phyloP scores from a whole-genome alignment of 495 filamentous ascomycete genomes.

The Penicillium psychrofluorescens region DNA sequence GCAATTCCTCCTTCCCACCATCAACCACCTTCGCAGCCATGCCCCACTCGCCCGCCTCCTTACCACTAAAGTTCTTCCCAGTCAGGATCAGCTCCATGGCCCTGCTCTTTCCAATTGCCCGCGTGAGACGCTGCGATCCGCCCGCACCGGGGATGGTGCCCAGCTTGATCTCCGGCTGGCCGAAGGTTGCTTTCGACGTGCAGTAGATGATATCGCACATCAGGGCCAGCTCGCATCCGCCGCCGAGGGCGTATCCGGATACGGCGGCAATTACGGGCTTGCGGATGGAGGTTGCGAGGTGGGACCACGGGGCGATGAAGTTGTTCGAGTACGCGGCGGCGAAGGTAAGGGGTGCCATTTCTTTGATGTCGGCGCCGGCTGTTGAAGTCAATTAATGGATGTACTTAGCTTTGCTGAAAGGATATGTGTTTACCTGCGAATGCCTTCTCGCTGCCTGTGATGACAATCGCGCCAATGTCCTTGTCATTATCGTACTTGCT shows the following conservation, averaged over 20 bases:
- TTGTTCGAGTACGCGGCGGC: slow-evolving; percentile 71
- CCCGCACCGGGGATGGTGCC: slow-evolving; percentile 90
- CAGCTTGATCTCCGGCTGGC: slow-evolving; percentile 93
- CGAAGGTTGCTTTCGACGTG: slow-evolving; percentile 73
- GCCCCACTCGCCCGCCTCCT: slow-evolving; percentile 83
- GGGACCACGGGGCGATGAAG: slow-evolving; percentile 92
- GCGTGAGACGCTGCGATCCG: slow-evolving; percentile 81
- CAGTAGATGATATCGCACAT: slow-evolving; percentile 96
- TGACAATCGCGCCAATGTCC: slow-evolving; percentile 65
- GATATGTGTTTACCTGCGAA: slow-evolving; percentile 56
- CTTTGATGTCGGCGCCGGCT: slow-evolving; percentile 97
- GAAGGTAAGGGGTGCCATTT: slow-evolving; percentile 91
- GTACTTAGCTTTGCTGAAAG: not conserved
- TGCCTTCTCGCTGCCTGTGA: slow-evolving; percentile 80
- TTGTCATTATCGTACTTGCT: slow-evolving; percentile 61
- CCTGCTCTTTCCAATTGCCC: slow-evolving; percentile 77
- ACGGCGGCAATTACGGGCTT: slow-evolving; percentile 93
- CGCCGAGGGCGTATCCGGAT: slow-evolving; percentile 87
- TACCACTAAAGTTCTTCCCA: slow-evolving; percentile 70
- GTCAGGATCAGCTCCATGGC: slow-evolving; percentile 96
- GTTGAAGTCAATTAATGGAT: not conserved
- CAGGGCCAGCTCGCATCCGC: slow-evolving; percentile 94
- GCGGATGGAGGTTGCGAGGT: slow-evolving; percentile 69
- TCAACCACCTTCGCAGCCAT: slow-evolving; percentile 77
- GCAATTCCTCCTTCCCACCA: slow-evolving; percentile 65